phyloP scores from a whole-genome alignment of 1,284 basidiomycete genomes.

The Takashimella koratensis region DNA sequence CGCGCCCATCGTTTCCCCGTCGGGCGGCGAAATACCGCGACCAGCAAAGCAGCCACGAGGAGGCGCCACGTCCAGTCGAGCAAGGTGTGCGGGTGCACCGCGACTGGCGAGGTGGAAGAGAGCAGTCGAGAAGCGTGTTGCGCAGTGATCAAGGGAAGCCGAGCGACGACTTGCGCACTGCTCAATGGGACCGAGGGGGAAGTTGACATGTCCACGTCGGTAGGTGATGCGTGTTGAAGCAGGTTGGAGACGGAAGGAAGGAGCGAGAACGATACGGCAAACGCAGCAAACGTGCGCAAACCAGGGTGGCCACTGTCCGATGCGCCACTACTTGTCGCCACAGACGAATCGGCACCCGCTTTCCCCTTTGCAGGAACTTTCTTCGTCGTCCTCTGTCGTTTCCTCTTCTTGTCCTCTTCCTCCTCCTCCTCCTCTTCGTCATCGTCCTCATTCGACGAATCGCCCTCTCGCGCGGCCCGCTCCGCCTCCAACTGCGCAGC shows the following conservation, averaged over 20 bases:
- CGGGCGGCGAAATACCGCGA: slow-evolving; percentile 27
- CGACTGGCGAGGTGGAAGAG: slow-evolving; percentile 23
- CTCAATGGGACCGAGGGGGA: background rate
- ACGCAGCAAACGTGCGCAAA: slow-evolving; percentile 40
- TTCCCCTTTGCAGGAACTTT: slow-evolving; percentile 11
- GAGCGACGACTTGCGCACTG: slow-evolving; percentile 26
- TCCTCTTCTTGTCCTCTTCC: slow-evolving; percentile 18
- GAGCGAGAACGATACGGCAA: slow-evolving; percentile 42
- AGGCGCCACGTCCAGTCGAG: slow-evolving; percentile 42
- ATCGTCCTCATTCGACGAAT: slow-evolving; percentile 23
- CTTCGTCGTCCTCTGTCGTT: slow-evolving; percentile 21
- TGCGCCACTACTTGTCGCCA: slow-evolving; percentile 1
- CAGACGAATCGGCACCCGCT: slow-evolving; percentile 11
- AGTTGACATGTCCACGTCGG: background rate
- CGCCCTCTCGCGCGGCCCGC: slow-evolving; percentile 19
- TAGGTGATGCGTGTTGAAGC: slow-evolving; percentile 13
- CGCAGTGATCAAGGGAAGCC: slow-evolving; percentile 40
- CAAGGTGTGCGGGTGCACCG: slow-evolving; percentile 29
- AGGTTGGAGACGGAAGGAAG: slow-evolving; percentile 35
- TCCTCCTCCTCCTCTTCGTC: slow-evolving; percentile 30
- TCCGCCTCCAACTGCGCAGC: slow-evolving; percentile 22
- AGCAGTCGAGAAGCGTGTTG: slow-evolving; percentile 41
- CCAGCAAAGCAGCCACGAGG: slow-evolving; percentile 31
- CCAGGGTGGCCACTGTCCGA: slow-evolving; percentile 3
- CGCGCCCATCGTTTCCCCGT: slow-evolving; percentile 18